phyloP scores from a whole-genome alignment of 2,329 filamentous ascomycete species.

The Apiospora sp. region DNA sequence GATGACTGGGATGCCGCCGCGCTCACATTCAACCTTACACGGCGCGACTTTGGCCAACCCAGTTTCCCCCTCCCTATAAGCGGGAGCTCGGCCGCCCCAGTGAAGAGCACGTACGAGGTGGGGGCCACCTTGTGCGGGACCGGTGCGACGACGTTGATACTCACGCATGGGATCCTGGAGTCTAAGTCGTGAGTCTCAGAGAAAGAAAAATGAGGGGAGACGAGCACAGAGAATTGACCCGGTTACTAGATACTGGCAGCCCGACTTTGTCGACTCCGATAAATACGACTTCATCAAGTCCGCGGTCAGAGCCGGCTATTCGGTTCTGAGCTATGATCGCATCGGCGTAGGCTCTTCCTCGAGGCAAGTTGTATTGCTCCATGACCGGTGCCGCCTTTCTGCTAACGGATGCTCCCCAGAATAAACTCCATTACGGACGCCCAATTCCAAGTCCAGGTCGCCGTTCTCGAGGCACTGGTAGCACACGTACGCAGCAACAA shows the following conservation, averaged over 20 bases:
- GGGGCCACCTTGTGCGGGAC: slow-evolving; percentile 39
- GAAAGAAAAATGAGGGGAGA: background rate
- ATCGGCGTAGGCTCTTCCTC: slow-evolving; percentile 44
- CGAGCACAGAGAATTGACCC: background rate
- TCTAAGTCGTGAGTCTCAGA: slow-evolving; percentile 37
- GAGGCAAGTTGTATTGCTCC: slow-evolving; percentile 32
- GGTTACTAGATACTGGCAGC: slow-evolving; percentile 39
- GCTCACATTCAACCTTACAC: slow-evolving; percentile 40
- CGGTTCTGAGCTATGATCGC: slow-evolving; percentile 42
- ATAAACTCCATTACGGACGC: slow-evolving; percentile 37
- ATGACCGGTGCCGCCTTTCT: background rate
- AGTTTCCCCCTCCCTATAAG: slow-evolving; percentile 37
- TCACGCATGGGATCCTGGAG: slow-evolving; percentile 43
- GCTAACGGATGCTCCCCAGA: slow-evolving; percentile 25
- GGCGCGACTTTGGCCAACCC: slow-evolving; percentile 34
- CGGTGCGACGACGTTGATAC: slow-evolving; percentile 36
- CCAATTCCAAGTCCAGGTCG: slow-evolving; percentile 43
- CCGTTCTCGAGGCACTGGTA: slow-evolving; percentile 40
- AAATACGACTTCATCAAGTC: slow-evolving; percentile 40
- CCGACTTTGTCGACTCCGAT: slow-evolving; percentile 33
- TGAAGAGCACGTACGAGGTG: slow-evolving; percentile 37
- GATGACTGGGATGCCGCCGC: slow-evolving; percentile 42
- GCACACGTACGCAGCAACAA: slow-evolving; percentile 33
- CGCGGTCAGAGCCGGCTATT: slow-evolving; percentile 39
- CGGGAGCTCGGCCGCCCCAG: slow-evolving; percentile 32